phyloP scores from a whole-genome alignment of 257 asterid species.

The Solanum pinnatisectum region DNA sequence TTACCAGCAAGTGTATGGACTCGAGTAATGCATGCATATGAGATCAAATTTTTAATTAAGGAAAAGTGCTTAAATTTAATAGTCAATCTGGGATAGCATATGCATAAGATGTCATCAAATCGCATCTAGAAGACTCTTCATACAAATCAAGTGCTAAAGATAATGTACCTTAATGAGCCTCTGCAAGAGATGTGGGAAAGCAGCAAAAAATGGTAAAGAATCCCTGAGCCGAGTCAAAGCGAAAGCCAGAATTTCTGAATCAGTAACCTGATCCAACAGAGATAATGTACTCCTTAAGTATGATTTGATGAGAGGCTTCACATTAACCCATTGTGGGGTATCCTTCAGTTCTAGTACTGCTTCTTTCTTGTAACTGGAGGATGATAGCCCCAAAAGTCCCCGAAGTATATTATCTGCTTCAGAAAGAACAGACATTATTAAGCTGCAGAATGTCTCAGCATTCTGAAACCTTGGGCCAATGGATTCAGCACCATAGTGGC shows the following conservation, averaged over 20 bases:
- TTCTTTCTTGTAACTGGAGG: constrained; percentile 45
- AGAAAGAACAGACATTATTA: constrained; percentile 49
- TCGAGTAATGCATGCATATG: not conserved
- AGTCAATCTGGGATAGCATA: not conserved
- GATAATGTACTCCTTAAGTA: constrained; percentile 72
- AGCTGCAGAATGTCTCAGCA: constrained; percentile 60
- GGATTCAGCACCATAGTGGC: constrained; percentile 79
- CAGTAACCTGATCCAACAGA: constrained; percentile 75
- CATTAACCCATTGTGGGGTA: constrained; percentile 48
- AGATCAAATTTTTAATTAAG: not conserved
- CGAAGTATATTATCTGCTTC: constrained; percentile 61
- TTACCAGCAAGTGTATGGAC: not conserved
- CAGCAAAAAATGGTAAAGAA: constrained; percentile 58
- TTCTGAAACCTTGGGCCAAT: constrained; percentile 40
- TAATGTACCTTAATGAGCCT: constrained; percentile 65
- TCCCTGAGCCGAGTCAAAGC: constrained; percentile 53
- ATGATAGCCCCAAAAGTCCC: constrained; percentile 45
- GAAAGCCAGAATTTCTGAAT: constrained; percentile 61
- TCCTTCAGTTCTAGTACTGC: constrained; percentile 40
- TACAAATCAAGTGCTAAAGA: not conserved
- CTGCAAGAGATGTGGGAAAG: constrained; percentile 58
- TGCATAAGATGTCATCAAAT: not conserved
- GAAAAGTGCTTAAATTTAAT: not conserved
- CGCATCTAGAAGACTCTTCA: not conserved
- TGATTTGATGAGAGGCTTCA: constrained; percentile 63